Percentiles rank a stretch among this genome's conserved stretches.
Evolutionary conservation across 192 early-diverging fungal genomes (phyloP).

Genomic region (Coemansia asiatica): DNA sequence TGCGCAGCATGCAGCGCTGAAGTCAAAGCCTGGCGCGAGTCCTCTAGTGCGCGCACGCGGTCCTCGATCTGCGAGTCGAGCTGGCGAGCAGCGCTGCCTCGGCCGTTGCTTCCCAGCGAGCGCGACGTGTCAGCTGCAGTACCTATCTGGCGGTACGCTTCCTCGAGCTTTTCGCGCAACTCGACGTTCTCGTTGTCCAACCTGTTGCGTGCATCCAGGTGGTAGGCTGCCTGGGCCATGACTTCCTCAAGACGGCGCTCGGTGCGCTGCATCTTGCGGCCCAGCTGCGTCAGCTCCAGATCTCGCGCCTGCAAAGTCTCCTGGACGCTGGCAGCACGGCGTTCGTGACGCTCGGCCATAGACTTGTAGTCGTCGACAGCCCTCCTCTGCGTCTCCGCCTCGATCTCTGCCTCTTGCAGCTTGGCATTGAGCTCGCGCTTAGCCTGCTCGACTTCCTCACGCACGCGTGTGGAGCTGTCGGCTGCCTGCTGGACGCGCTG

Average conservation of each 20-base stretch:
- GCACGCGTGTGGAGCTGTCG: slow-evolving; percentile 62
- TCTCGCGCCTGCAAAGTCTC: slow-evolving; percentile 65
- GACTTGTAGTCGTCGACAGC: slow-evolving; percentile 64
- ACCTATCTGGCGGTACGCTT: slow-evolving; percentile 57
- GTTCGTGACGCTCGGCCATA: slow-evolving; percentile 68
- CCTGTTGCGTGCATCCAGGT: slow-evolving; percentile 64
- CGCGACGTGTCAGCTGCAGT: slow-evolving; percentile 59
- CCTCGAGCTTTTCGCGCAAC: slow-evolving; percentile 63
- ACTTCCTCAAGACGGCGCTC: slow-evolving; percentile 72
- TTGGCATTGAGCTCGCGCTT: slow-evolving; percentile 59
- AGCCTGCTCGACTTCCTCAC: slow-evolving; percentile 67
- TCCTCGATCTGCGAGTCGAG: slow-evolving; percentile 69
- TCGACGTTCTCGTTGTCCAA: slow-evolving; percentile 63
- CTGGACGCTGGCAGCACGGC: slow-evolving; percentile 65
- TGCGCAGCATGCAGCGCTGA: slow-evolving; percentile 71
- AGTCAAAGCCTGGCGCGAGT: slow-evolving; percentile 76
- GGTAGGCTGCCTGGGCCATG: slow-evolving; percentile 65
- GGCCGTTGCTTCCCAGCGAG: slow-evolving; percentile 57
- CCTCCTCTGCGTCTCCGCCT: slow-evolving; percentile 57
- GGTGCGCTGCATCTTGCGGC: slow-evolving; percentile 64
- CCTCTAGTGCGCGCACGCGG: slow-evolving; percentile 75
- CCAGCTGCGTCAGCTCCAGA: slow-evolving; percentile 57
- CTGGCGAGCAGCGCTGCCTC: slow-evolving; percentile 7
- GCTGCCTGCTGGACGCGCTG: slow-evolving; percentile 59
- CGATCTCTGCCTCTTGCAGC: slow-evolving; percentile 62